Percentiles rank a stretch among this genome's conserved stretches.
Conservation (phyloP, 805 yeast species). For the Wickerhamomyces bovis region DNA sequence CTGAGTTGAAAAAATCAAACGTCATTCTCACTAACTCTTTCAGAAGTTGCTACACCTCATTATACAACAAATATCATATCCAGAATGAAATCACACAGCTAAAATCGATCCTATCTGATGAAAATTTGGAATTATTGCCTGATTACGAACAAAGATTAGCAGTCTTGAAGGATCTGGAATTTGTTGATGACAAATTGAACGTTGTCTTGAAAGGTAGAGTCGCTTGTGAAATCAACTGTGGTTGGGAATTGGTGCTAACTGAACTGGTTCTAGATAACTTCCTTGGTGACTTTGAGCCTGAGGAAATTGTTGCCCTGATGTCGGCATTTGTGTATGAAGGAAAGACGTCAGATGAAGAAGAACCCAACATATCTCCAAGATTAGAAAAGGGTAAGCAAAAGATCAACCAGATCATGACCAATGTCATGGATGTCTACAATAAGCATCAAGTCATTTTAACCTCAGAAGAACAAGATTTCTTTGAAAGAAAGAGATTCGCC, state of each 20-base stretch:
- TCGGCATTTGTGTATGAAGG: conserved; percentile 95
- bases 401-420: conserved; percentile 65
- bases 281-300: conserved; percentile 88
- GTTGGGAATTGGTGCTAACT: conserved; percentile 85
- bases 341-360: conserved; percentile 51
- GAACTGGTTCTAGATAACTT: conserved; percentile 89
- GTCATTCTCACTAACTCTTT: conserved; percentile 38
- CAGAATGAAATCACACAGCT: conserved; percentile 47
- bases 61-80: conserved; percentile 40
- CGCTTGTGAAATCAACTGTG: conserved; percentile 87
- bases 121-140: conserved; percentile 83
- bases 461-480: conserved; percentile 77
- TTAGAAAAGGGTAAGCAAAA: conserved; percentile 63
- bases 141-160: conserved; percentile 86
- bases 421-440: conserved; percentile 54
- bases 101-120: conserved; percentile 68
- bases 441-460: conserved; percentile 70
- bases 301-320: conserved; percentile 91
- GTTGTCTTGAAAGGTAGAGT: conserved; percentile 87
- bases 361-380: conserved; percentile 63
- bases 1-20: conserved; percentile 24
- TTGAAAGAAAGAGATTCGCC: conserved; percentile 81
- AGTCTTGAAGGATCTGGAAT: conserved; percentile 73
- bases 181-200: conserved; percentile 69
- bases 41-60: conserved; percentile 35